Percentiles rank a stretch among this genome's conserved stretches.
These are phyloP conservation scores for Letharia lupina DNA, from an alignment of 495 filamentous ascomycete species.

Conservation along the genomic window DNA sequence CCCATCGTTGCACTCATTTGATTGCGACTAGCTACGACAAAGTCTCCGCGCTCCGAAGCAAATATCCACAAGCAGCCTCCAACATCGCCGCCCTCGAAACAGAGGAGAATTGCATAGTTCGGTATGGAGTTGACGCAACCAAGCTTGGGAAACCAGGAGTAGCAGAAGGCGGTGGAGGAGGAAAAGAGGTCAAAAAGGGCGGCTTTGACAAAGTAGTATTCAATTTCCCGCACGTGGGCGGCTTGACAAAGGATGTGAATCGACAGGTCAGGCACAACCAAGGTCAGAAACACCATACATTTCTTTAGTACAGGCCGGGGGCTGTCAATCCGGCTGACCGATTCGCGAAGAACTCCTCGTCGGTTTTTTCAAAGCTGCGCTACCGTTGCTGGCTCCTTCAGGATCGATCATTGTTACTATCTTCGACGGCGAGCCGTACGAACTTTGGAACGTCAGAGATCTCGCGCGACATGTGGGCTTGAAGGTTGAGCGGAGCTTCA, in stretches of 20 bases:
- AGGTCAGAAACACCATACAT: conserved; percentile 28
- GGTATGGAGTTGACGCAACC: conserved; percentile 67
- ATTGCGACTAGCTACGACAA: conserved; percentile 57
- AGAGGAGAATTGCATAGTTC: conserved; percentile 39
- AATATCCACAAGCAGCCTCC: conserved; percentile 67
- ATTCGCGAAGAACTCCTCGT: conserved; percentile 58
- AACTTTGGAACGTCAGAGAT: conserved; percentile 87
- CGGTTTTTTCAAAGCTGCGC: conserved; percentile 62
- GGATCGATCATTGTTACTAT: conserved; percentile 77
- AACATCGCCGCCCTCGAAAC: conserved; percentile 48
- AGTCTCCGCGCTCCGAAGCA: conserved; percentile 44
- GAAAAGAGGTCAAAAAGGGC: conserved; percentile 39
- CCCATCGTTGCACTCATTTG: conserved; percentile 61
- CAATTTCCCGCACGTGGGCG: conserved; percentile 95
- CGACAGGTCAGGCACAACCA: conserved; percentile 90
- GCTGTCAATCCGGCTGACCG: neutral
- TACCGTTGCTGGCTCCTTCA: conserved; percentile 40
- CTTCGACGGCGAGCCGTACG: conserved; percentile 90
- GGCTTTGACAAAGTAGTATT: conserved; percentile 73
- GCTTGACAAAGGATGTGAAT: conserved; percentile 84
- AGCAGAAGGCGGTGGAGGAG: conserved; percentile 25
- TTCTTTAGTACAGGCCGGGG: neutral
- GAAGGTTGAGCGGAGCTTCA: conserved; percentile 65
- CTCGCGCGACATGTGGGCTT: conserved; percentile 72
- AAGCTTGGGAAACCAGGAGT: conserved; percentile 48